Conservation (phyloP, 2,329 filamentous ascomycete species). For the Colletotrichum sp. region DNA sequence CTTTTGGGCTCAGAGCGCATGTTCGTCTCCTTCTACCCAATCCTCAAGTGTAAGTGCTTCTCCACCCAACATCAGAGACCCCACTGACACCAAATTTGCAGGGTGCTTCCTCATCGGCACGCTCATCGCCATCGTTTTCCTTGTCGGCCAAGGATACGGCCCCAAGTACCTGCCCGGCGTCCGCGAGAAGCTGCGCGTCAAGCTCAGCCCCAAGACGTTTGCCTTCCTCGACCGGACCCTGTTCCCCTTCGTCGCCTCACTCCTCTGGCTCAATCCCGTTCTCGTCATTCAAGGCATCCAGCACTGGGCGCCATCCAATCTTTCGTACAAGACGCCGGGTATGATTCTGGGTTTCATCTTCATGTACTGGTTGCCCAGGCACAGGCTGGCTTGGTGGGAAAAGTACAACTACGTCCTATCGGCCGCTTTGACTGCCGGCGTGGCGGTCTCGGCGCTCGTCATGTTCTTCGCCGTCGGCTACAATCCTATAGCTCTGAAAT, state of each 20-base stretch:
- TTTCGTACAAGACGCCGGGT: constrained; percentile 47
- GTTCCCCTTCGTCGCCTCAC: constrained; percentile 40
- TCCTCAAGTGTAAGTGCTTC: constrained; percentile 37
- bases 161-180: constrained; percentile 38
- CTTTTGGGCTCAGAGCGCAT: constrained; percentile 34
- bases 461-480: constrained; percentile 49
- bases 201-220: constrained; percentile 35
- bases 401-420: constrained; percentile 53
- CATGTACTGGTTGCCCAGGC: constrained; percentile 46
- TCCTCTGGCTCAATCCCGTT: constrained; percentile 46
- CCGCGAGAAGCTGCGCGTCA: constrained; percentile 32
- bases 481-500: constrained; percentile 38
- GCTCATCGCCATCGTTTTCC: constrained; percentile 39
- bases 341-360: constrained; percentile 45
- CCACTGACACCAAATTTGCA: accelerated
- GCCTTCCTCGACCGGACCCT: constrained; percentile 38
- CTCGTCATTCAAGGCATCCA: constrained; percentile 46
- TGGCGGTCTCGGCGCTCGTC: constrained; percentile 45
- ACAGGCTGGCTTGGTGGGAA: constrained; percentile 46
- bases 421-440: constrained; percentile 44
- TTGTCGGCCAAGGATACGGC: constrained; percentile 35
- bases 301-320: constrained; percentile 47
- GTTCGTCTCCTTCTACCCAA: constrained; percentile 45
- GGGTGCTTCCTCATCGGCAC: constrained; percentile 48
- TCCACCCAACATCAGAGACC: background rate